Evolutionary conservation across 2,329 filamentous ascomycete genomes (phyloP).

Genomic region (Delphinella strobiligena): DNA sequence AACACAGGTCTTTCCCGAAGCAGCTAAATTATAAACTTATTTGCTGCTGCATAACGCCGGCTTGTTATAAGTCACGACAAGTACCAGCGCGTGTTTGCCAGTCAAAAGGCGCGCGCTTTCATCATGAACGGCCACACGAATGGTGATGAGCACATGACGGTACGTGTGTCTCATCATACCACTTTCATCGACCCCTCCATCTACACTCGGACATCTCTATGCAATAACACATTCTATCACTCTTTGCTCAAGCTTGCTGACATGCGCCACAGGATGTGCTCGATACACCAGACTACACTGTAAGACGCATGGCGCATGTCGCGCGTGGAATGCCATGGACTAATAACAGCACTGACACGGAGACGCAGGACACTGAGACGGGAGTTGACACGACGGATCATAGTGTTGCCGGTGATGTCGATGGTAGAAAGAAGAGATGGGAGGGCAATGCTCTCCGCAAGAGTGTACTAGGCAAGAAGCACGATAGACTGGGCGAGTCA

Average conservation of each 20-base stretch:
- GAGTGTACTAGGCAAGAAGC: conserved; percentile 89
- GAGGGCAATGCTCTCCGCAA: conserved; percentile 84
- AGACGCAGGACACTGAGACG: conserved; percentile 45
- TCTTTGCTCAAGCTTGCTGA: background rate
- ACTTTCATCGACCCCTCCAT: background rate
- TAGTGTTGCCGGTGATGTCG: conserved; percentile 72
- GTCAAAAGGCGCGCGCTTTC: background rate
- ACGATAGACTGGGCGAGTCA: conserved; percentile 79
- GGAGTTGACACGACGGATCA: conserved; percentile 61
- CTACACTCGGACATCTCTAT: background rate
- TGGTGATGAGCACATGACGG: conserved; percentile 10
- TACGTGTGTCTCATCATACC: conserved; percentile 1
- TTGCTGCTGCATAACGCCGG: background rate
- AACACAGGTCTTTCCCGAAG: background rate
- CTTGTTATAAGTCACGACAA: background rate
- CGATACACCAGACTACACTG: conserved; percentile 51
- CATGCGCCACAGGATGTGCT: conserved; percentile 28
- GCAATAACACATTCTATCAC: no score
- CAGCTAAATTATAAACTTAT: no score
- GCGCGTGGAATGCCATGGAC: no score
- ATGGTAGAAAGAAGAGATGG: conserved; percentile 75
- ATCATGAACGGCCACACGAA: conserved; percentile 12
- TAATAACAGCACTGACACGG: background rate
- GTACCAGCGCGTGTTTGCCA: background rate
- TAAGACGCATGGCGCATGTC: no score